Base-by-base conservation (phyloP, 768 basidiomycete species). In the Sarcomyxa edulis region DNA sequence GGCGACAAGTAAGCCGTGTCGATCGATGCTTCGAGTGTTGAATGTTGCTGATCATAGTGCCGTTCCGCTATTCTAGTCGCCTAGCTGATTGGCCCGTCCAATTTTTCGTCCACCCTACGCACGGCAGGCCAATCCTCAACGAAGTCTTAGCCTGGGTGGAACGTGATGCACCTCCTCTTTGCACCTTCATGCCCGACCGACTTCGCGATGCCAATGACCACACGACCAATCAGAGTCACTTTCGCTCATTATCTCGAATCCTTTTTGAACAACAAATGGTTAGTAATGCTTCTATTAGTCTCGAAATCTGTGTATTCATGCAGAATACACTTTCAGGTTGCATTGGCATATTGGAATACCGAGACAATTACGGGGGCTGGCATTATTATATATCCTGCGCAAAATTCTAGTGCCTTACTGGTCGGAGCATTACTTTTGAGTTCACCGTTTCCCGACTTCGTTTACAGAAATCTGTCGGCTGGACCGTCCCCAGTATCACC, bases 1-100 rank as follows among this genome's bases (percentile, higher is more conserved):
- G 78, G 80, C n/a, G 76, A 82, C 49, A 78, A 69, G 81, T 83
- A 66, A n/a, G n/a, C n/a, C 55, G 78, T 68, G 40, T 39, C 38
- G 25, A 30, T 46, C 32, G 14, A 32, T 27, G 33, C 11, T n/a
- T 22, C 10, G 11, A 16, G 32, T 15, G 25, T 34, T 27, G 29
- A 32, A 18, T 27, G 37, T 29, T 34, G 40, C 39, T 45, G 37
- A 44, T 47, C 39, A 52, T 67, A 44, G 47, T 53, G 67, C 66
- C 64, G 62, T 16, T 12, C 29, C 22, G 19, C 37, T 27, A 31
- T 39, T 44, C 42, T 50, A 72, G 70, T 47, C 60, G 76, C 57
- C 64, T 69, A 45, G 71, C 76, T 43, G 59, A 68, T 24, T 83
- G 81, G 81, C 79, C 78, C 7, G 45, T 50, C 19, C 66, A 65